phyloP scores from a whole-genome alignment of 1,284 basidiomycete genomes.

The Xanthoconium separans region DNA sequence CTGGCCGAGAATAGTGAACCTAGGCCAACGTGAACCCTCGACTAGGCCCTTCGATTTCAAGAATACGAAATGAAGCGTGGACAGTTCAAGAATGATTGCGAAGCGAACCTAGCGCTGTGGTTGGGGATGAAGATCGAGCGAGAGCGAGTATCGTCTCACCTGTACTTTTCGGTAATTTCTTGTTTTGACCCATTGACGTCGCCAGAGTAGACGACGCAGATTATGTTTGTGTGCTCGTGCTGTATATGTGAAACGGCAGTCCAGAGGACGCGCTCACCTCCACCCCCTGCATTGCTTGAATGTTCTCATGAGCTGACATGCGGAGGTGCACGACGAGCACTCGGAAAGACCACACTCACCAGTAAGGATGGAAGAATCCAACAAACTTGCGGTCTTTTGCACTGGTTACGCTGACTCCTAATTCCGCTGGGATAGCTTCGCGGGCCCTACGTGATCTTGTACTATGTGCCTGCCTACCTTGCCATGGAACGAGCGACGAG shows the following conservation, averaged over 20 bases:
- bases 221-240: slow-evolving; percentile 61
- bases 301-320: slow-evolving; percentile 27
- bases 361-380: slow-evolving; percentile 96
- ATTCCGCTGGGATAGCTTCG: slow-evolving; percentile 17
- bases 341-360: slow-evolving; percentile 51
- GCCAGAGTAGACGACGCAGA: slow-evolving; percentile 91
- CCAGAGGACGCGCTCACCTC: slow-evolving; percentile 96
- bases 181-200: slow-evolving; percentile 79
- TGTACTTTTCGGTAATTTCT: slow-evolving; percentile 79
- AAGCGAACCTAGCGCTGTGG: slow-evolving; percentile 70
- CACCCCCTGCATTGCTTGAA: slow-evolving; percentile 91
- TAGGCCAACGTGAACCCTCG: slow-evolving; percentile 82
- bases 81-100: slow-evolving; percentile 70
- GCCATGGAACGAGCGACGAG: too few relatives aligned
- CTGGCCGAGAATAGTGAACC: slow-evolving; percentile 91
- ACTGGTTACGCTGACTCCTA: slow-evolving; percentile 7
- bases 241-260: slow-evolving; percentile 85
- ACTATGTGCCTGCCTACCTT: too few relatives aligned
- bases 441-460: slow-evolving; percentile 23
- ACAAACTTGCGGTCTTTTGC: slow-evolving; percentile 47
- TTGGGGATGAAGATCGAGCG: background rate
- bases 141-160: slow-evolving; percentile 42
- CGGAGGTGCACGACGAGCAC: slow-evolving; percentile 34
- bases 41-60: slow-evolving; percentile 71
- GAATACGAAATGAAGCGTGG: slow-evolving; percentile 75